A percentile compares a stretch with the other conserved stretches of the same genome.
These are phyloP conservation scores for Aegilops longissima DNA, from an alignment of 176 grass and related monocot genomes.

Conservation along the genomic window DNA sequence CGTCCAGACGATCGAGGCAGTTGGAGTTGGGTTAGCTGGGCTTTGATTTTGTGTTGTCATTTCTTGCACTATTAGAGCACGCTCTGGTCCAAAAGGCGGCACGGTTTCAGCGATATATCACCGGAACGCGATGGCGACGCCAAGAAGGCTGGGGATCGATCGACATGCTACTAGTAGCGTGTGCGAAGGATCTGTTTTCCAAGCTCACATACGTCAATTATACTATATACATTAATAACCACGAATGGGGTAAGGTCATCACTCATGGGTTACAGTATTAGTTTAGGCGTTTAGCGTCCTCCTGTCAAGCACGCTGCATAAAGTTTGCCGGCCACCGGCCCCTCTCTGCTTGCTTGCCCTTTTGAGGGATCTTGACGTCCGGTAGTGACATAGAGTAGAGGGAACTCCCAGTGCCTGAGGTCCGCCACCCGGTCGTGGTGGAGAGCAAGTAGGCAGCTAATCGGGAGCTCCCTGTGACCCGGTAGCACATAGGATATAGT, in stretches of 20 bases:
- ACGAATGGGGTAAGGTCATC: not conserved
- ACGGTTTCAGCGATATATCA: constrained; percentile 3
- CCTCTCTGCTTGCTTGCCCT: not conserved
- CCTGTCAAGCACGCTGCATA: constrained; percentile 23
- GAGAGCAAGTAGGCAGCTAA: too few species aligned
- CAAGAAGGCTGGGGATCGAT: too few species aligned
- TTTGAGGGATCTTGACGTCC: not conserved
- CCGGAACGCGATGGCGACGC: not conserved
- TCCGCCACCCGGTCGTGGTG: not conserved
- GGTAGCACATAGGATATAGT: not conserved
- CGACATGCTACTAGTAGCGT: not conserved
- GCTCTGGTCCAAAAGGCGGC: constrained; percentile 31
- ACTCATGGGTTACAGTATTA: not conserved
- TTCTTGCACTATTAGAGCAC: not conserved
- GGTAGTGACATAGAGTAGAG: not conserved
- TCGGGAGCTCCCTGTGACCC: not conserved
- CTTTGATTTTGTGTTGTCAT: not conserved
- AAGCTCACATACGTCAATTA: not conserved
- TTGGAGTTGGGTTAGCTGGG: too few species aligned
- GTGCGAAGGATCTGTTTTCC: constrained; percentile 23
- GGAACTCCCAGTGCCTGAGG: not conserved
- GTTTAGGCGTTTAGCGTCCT: constrained; percentile 25
- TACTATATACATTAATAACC: constrained; percentile 12
- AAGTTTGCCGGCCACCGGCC: not conserved
- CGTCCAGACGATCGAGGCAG: not conserved